These are phyloP conservation scores for Cicer judaicum DNA, from an alignment of 306 rosid genomes.

Conservation along the genomic window DNA sequence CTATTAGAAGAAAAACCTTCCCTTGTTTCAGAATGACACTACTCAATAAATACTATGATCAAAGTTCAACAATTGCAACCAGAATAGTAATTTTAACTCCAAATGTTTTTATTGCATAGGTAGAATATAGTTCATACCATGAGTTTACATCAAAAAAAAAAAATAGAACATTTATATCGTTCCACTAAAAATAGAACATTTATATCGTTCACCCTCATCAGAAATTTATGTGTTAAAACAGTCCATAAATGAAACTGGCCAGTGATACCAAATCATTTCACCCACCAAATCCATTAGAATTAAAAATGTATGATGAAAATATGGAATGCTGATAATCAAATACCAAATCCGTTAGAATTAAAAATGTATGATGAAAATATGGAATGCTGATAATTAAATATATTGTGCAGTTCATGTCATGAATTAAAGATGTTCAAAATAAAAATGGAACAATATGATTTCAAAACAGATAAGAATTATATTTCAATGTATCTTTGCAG, in stretches of 20 bases:
- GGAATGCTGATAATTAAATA: conserved; percentile 17
- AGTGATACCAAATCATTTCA: conserved; percentile 4
- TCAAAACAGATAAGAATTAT: conserved; percentile 25
- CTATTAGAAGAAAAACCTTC: conserved; percentile 4
- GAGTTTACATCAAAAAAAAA: neutral
- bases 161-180: conserved; percentile 19
- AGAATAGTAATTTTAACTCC: conserved; percentile 29
- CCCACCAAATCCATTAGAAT: conserved; percentile 32
- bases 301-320: conserved; percentile 12
- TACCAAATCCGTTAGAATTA: conserved; percentile 28
- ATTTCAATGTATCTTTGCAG: conserved; percentile 18
- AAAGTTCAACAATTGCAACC: neutral
- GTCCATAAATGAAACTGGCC: conserved; percentile 30
- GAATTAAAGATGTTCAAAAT: conserved; percentile 12
- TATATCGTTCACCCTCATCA: conserved; percentile 1
- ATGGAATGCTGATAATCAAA: conserved; percentile 12
- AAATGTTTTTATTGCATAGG: conserved; percentile 27
- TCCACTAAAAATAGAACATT: neutral
- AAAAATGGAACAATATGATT: neutral
- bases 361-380: conserved; percentile 11
- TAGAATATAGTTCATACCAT: conserved; percentile 16
- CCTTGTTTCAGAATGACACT: conserved; percentile 19
- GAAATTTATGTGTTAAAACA: conserved; percentile 15
- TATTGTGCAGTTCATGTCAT: neutral
- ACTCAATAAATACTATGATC: conserved; percentile 25